These are phyloP conservation scores for Papiliotrema terrestris DNA, from an alignment of 1,284 basidiomycete genomes.

Conservation along the genomic window DNA sequence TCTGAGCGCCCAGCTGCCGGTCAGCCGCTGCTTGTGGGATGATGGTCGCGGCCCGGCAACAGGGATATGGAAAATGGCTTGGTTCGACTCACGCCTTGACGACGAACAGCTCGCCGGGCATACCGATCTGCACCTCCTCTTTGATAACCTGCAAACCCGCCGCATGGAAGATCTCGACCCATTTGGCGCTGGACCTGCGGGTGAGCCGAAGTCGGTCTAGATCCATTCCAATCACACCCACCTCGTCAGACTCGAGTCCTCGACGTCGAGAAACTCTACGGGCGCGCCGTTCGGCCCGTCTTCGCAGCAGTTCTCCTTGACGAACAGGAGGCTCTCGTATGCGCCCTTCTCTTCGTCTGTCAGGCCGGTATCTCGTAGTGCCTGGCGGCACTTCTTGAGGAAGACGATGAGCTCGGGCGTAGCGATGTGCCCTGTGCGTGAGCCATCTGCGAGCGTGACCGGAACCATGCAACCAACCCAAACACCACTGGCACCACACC, in stretches of 20 bases:
- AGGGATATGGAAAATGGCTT: no score
- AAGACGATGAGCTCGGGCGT: slow-evolving; percentile 74
- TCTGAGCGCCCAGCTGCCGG: no score
- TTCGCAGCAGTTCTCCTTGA: slow-evolving; percentile 87
- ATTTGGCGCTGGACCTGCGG: slow-evolving; percentile 72
- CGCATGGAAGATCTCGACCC: slow-evolving; percentile 67
- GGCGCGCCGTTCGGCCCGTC: slow-evolving; percentile 54
- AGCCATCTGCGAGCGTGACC: background rate
- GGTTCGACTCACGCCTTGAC: slow-evolving; percentile 74
- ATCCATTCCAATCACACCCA: slow-evolving; percentile 28
- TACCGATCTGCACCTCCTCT: slow-evolving; percentile 65
- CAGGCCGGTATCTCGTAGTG: slow-evolving; percentile 13
- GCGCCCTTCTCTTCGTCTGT: background rate
- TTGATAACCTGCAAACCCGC: slow-evolving; percentile 66
- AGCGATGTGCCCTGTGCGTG: slow-evolving; percentile 60
- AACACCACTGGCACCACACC: slow-evolving; percentile 93
- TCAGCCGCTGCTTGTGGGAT: no score
- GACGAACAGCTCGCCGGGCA: slow-evolving; percentile 71
- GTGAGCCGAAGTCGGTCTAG: background rate
- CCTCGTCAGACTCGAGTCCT: slow-evolving; percentile 88
- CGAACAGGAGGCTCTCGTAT: slow-evolving; percentile 56
- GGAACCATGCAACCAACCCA: slow-evolving; percentile 54
- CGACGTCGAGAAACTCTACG: slow-evolving; percentile 67
- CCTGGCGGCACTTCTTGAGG: slow-evolving; percentile 47
- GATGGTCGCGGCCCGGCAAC: no score